Evolutionary conservation across 192 early-diverging fungal genomes (phyloP).

Genomic region (Coemansia sp.): DNA sequence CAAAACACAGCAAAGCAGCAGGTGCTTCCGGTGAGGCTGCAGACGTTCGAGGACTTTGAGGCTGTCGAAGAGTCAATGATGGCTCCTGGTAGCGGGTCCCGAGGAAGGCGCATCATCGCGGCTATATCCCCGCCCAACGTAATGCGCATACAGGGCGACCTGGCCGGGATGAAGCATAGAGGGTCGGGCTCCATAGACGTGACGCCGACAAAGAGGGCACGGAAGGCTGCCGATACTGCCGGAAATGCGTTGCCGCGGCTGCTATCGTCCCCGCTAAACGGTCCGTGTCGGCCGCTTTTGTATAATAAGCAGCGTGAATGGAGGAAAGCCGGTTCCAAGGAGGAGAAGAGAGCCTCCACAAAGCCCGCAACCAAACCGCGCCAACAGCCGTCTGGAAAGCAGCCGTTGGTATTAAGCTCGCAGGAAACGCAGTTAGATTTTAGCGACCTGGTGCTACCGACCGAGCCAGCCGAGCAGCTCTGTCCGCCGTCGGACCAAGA

Average conservation of each 20-base stretch:
- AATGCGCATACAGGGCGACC: neutral
- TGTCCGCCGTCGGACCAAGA: slow-evolving; percentile 39
- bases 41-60: slow-evolving; percentile 43
- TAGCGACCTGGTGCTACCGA: slow-evolving; percentile 29
- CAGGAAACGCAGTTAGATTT: slow-evolving; percentile 47
- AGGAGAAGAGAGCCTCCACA: neutral
- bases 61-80: slow-evolving; percentile 28
- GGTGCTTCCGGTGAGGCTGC: neutral
- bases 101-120: slow-evolving; percentile 9
- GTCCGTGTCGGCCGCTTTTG: slow-evolving; percentile 8
- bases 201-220: slow-evolving; percentile 32
- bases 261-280: slow-evolving; percentile 24
- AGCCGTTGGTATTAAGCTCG: slow-evolving; percentile 15
- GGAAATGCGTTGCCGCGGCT: slow-evolving; percentile 16
- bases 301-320: slow-evolving; percentile 7
- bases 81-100: slow-evolving; percentile 13
- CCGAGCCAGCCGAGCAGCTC: slow-evolving; percentile 13
- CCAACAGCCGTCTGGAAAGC: neutral
- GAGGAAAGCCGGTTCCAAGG: neutral
- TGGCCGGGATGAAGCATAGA: neutral
- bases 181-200: neutral
- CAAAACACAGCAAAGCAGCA: neutral
- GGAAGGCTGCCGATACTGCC: neutral
- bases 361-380: neutral
- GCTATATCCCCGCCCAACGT: neutral